Base-by-base conservation (phyloP, 2,329 filamentous ascomycete species). In the Lecanosticta acicola region DNA sequence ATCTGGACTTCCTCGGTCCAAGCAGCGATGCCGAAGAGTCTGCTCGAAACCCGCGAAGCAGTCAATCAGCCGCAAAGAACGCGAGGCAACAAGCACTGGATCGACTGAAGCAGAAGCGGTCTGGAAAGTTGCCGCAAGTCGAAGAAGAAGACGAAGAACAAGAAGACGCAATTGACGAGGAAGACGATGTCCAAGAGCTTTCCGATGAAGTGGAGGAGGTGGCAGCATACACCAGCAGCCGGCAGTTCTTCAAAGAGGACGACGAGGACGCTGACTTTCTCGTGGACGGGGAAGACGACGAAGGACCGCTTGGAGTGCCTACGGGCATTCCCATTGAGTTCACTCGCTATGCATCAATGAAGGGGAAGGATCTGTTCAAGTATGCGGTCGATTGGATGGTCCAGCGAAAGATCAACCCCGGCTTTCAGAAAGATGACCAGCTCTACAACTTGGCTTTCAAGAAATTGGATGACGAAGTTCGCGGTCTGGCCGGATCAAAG, bases 311-410 rank as follows among this genome's bases (percentile, higher is more conserved):
- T 4, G 76, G 73, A 5, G 63, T 85, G 0, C 80, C 80, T 1
- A 78, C 78, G 0, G 79, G 77, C 1, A 68, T 73, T 8, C 86
- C 86, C 0, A 70, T 90, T 1, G 71, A 84, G 56, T 88, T 87
- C 62, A 85, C 81, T 1, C 68, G 74, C 3, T 75, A 84, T 46
- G 76, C 79, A 0, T 80, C 81, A 51, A 81, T 82, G 55, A 84
- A 84, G 41, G 70, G 83, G 0, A 82, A 81, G 53, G 81, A 87
- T 32, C 79, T 89, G 40, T 91, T 91, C 68, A 78, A 77, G 39
- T 80, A 83, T 56, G 83, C 80, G 0, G 73, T 91, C 1, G 84
- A 88, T 61, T 91, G 85, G 85, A 83, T 90, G 67, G 81, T 91
- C 2, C 84, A 88, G 58, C 85, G 85, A 60, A 83, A 84, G 56